Percentiles rank a stretch among this genome's conserved stretches.
phyloP scores from a whole-genome alignment of 2,329 filamentous ascomycete genomes.

The Penicillium sp. region DNA sequence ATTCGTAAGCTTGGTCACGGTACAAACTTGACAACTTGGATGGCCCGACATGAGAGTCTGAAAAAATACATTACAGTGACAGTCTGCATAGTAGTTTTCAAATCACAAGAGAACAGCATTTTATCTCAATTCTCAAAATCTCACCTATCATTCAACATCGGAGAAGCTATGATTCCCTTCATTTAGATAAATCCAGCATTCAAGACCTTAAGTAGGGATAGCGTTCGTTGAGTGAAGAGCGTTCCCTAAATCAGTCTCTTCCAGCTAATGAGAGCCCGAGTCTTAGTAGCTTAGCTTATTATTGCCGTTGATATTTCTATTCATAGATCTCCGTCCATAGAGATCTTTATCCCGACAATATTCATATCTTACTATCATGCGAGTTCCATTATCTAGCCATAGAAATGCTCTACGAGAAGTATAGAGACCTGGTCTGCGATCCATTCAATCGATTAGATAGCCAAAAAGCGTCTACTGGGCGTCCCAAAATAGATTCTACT shows the following conservation, averaged over 20 bases:
- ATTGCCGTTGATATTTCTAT: constrained; percentile 34
- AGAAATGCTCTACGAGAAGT: constrained; percentile 26
- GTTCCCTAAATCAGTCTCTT: constrained; percentile 22
- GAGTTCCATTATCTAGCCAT: constrained; percentile 24
- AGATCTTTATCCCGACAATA: constrained; percentile 44
- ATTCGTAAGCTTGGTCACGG: constrained; percentile 49
- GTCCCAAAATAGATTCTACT: constrained; percentile 37
- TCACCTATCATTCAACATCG: constrained; percentile 1
- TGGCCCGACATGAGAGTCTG: constrained; percentile 31
- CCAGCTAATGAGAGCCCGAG: constrained; percentile 18
- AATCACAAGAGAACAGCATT: constrained; percentile 22
- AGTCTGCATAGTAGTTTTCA: constrained; percentile 31
- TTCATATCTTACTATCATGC: constrained; percentile 33
- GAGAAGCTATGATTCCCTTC: constrained; percentile 17
- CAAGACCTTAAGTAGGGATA: constrained; percentile 21
- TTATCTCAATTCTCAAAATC: constrained; percentile 12
- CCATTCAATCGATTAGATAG: constrained; percentile 29
- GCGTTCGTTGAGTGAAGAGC: constrained; percentile 23
- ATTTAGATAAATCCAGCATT: constrained; percentile 21
- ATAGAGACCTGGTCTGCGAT: constrained; percentile 27
- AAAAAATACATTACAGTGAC: constrained; percentile 34
- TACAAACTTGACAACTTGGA: constrained; percentile 40
- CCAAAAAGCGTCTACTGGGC: constrained; percentile 26
- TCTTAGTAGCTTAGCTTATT: constrained; percentile 20
- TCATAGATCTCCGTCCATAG: constrained; percentile 39